These are phyloP conservation scores for Coniochaeta sp. DNA, from an alignment of 2,329 filamentous ascomycete genomes.

Conservation along the genomic window DNA sequence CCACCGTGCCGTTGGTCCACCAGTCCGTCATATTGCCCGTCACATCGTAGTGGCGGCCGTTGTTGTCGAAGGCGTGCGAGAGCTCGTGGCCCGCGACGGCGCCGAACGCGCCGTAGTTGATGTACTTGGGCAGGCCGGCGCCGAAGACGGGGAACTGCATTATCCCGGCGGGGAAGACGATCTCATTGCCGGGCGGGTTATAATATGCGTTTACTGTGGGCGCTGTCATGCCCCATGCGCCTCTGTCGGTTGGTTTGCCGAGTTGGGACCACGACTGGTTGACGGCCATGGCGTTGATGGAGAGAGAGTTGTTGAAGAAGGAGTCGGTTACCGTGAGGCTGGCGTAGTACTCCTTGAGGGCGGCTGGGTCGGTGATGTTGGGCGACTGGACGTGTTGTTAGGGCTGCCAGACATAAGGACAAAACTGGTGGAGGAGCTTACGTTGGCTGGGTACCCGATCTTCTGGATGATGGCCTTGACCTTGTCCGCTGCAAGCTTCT, in stretches of 20 bases:
- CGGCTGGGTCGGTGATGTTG: slow-evolving; percentile 50
- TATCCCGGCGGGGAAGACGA: slow-evolving; percentile 63
- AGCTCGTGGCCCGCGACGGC: slow-evolving; percentile 63
- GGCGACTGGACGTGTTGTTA: slow-evolving; percentile 27
- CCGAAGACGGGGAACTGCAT: slow-evolving; percentile 64
- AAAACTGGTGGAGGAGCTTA: not conserved
- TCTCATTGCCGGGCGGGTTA: slow-evolving; percentile 57
- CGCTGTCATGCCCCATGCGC: slow-evolving; percentile 54
- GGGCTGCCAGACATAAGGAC: not conserved
- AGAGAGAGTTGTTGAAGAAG: slow-evolving; percentile 53
- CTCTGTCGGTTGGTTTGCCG: slow-evolving; percentile 52
- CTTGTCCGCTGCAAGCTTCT: slow-evolving; percentile 54
- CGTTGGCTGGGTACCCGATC: slow-evolving; percentile 45
- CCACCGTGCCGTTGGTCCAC: slow-evolving; percentile 56
- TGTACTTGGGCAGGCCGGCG: slow-evolving; percentile 53
- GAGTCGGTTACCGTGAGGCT: slow-evolving; percentile 40
- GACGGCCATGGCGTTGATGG: slow-evolving; percentile 40
- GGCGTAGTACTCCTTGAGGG: slow-evolving; percentile 50
- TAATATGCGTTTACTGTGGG: slow-evolving; percentile 62
- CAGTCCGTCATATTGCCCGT: slow-evolving; percentile 59
- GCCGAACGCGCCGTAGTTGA: slow-evolving; percentile 64
- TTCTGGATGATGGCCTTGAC: slow-evolving; percentile 61
- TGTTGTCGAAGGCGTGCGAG: slow-evolving; percentile 63
- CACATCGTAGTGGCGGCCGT: slow-evolving; percentile 57
- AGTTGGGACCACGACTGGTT: slow-evolving; percentile 48